These are phyloP conservation scores for Centrapalus pauciflorus DNA, from an alignment of 129 eudicot species.

Conservation along the genomic window DNA sequence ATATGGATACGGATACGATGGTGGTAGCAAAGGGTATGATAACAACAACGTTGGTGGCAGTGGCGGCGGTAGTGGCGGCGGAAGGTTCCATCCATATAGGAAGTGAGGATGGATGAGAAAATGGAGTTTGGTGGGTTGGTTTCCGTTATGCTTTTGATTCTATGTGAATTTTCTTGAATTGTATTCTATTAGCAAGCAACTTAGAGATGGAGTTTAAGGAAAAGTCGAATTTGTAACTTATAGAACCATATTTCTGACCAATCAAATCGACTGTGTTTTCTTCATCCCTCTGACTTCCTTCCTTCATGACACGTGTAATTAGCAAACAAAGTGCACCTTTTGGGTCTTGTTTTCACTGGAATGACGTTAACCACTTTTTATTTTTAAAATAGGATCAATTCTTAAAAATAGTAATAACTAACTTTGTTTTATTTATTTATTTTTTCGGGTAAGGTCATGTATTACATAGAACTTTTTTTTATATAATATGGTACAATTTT, in stretches of 20 bases:
- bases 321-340: too few species aligned
- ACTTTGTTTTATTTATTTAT: too few species aligned
- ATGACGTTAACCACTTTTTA: too few species aligned
- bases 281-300: too few species aligned
- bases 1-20: constrained; percentile 18
- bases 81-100: constrained; percentile 80
- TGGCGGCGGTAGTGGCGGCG: constrained; percentile 25
- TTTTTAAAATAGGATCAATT: too few species aligned
- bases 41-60: constrained; percentile 25
- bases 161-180: constrained; percentile 27
- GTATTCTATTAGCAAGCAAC: constrained; percentile 10
- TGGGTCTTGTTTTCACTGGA: too few species aligned
- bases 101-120: constrained; percentile 45
- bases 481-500: too few species aligned
- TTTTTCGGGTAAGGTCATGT: too few species aligned
- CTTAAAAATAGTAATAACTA: too few species aligned
- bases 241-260: constrained; percentile 7
- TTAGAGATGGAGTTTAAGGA: constrained; percentile 25
- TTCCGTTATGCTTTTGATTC: constrained; percentile 12
- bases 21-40: constrained; percentile 43
- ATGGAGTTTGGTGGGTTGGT: constrained; percentile 24
- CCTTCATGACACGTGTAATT: too few species aligned
- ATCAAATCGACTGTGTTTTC: constrained; percentile 6
- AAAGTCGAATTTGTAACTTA: constrained; percentile 22
- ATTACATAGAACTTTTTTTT: too few species aligned